Evolutionary conservation across 306 rosid genomes (phyloP).

Genomic region (Sophora flavescens): DNA sequence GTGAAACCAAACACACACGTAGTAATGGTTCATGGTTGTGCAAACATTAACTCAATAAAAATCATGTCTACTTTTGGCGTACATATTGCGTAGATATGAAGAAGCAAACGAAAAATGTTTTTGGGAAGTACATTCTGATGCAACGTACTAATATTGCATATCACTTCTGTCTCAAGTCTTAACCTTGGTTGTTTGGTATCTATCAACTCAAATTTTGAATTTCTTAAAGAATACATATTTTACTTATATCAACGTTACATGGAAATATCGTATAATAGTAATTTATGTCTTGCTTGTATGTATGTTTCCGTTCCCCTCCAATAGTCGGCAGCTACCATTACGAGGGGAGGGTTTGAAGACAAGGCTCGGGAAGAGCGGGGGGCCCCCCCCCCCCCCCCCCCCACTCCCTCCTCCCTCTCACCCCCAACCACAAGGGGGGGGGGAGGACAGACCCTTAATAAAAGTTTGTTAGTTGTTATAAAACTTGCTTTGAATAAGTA

Average conservation of each 20-base stretch:
- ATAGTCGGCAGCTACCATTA: neutral
- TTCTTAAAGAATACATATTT: too few species aligned
- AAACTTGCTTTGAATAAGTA: neutral
- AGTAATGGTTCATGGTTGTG: neutral
- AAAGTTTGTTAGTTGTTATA: too few species aligned
- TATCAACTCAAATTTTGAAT: neutral
- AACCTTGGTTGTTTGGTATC: neutral
- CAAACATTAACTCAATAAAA: neutral
- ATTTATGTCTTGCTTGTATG: neutral
- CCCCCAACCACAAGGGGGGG: too few species aligned
- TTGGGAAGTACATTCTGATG: neutral
- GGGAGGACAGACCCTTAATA: too few species aligned
- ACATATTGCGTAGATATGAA: neutral
- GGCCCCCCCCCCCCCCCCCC: too few species aligned
- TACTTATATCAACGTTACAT: neutral
- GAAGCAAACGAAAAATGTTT: neutral
- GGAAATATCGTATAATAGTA: constrained; percentile 1
- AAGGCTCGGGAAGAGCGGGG: too few species aligned
- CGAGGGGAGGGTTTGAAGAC: too few species aligned
- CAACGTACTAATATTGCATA: neutral
- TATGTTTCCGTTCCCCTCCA: neutral
- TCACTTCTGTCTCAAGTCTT: neutral
- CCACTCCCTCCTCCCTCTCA: too few species aligned
- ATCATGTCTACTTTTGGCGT: neutral
- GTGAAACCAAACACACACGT: too few species aligned